Evolutionary conservation across 768 basidiomycete genomes (phyloP), one percentile per base, ranked within the genome.

Genomic region (Serendipita vermifera): DNA sequence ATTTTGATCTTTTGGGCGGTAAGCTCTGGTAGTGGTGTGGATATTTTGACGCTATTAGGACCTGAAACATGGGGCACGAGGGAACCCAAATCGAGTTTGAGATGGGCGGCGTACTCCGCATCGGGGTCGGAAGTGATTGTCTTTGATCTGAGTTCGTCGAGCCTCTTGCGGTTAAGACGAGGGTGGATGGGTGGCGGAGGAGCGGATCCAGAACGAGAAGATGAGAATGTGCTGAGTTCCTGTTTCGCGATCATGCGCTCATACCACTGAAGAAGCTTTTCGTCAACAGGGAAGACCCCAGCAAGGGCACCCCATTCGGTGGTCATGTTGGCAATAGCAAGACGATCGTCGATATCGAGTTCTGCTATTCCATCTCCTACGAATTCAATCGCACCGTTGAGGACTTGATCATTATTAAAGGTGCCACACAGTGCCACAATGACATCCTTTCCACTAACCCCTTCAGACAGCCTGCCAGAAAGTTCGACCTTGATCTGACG

Each of bases 271-370:
- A 92, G 65, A 17, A 92, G 77, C 6, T 78, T 81, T 17, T 81
- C 75, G 65, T 99, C 96, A 3, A 89, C 83, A 0, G 94, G 93
- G 73, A 99, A 98, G 5, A 96, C 81, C 31, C 96, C 96, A 5
- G 81, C 92, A 2, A 99, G 78, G 2, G 96, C 96, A 39, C 96
- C 96, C 96, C 96, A 99, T 69, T 99, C 96, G 29, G 96, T 98
- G 3, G 96, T 98, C 96, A 98, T 99, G 69, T 99, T 98, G n/a
- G 92, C 75, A 61, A 98, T 98, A 0, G 94, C 93, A 41, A 99
- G 75, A 38, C 96, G 80, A 62, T 98, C 93, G 65, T 99, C 94
- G 55, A 99, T 78, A 3, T 79, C 70, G 48, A 99, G 73, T 15
- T 80, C 75, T 15, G 77, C 65, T 7, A 97, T 76, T 24, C 96